Evolutionary conservation across 2,329 filamentous ascomycete species (phyloP).

Genomic region (Colletotrichum sp.): DNA sequence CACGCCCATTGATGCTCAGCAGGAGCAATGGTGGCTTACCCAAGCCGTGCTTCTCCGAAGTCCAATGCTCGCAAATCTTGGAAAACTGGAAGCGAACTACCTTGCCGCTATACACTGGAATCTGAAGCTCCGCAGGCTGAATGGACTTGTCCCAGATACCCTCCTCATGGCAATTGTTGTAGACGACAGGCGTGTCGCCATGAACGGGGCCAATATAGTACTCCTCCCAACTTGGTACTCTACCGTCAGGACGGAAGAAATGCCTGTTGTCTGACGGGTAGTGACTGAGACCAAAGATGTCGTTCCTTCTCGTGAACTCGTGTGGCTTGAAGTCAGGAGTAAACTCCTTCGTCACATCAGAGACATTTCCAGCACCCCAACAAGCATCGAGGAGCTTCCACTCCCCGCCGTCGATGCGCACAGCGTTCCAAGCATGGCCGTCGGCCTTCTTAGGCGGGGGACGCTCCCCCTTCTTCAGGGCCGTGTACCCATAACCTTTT

Average conservation of each 20-base stretch:
- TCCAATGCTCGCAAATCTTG: conserved; percentile 84
- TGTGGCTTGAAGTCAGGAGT: conserved; percentile 70
- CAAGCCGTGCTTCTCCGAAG: conserved; percentile 68
- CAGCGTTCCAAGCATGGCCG: conserved; percentile 92
- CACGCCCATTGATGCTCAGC: conserved; percentile 67
- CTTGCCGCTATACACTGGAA: conserved; percentile 62
- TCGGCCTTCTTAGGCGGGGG: conserved; percentile 67
- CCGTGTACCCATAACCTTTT: conserved; percentile 79
- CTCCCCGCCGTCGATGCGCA: conserved; percentile 81
- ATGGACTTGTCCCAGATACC: conserved; percentile 65
- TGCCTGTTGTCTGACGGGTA: conserved; percentile 72
- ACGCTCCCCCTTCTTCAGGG: conserved; percentile 66
- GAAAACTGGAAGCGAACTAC: conserved; percentile 80
- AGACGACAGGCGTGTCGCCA: conserved; percentile 54
- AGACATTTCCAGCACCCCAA: conserved; percentile 85
- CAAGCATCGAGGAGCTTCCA: conserved; percentile 95
- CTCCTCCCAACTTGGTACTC: conserved; percentile 76
- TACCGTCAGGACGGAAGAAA: conserved; percentile 79
- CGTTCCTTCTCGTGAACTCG: conserved; percentile 68
- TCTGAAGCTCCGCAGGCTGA: conserved; percentile 62
- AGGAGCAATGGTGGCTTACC: conserved; percentile 74
- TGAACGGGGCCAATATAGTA: conserved; percentile 71
- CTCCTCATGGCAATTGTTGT: conserved; percentile 49
- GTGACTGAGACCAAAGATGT: conserved; percentile 81
- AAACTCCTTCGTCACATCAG: conserved; percentile 60